Percentiles rank a stretch among this genome's conserved stretches.
Evolutionary conservation across 805 yeast species (phyloP).

Genomic region (Lipomyces yamanashiensis): DNA sequence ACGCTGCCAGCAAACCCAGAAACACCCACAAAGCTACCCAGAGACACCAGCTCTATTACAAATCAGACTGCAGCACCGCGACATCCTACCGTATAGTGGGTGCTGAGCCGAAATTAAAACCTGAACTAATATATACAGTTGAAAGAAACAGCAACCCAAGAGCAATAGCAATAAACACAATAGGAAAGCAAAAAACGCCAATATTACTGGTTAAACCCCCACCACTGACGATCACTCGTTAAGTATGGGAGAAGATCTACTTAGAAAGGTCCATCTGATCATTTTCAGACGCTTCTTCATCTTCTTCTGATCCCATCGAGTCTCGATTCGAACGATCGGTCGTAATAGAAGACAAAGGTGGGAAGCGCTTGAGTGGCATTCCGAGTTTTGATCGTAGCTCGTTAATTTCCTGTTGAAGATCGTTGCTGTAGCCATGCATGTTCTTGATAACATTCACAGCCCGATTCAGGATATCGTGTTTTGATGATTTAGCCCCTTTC

Average conservation of each 20-base stretch:
- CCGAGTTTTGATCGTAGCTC: constrained; percentile 27
- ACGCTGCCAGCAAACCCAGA: too few relatives aligned
- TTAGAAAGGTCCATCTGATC: constrained; percentile 24
- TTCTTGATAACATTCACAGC: constrained; percentile 27
- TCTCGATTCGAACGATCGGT: constrained; percentile 15
- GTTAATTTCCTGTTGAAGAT: constrained; percentile 30
- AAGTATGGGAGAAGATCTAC: background rate
- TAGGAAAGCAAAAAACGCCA: background rate
- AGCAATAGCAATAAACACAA: background rate
- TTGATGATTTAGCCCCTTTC: constrained; percentile 37
- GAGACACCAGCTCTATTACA: too few relatives aligned
- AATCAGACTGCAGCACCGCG: too few relatives aligned
- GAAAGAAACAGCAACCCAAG: background rate
- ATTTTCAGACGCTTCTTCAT: constrained; percentile 17
- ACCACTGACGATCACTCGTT: background rate
- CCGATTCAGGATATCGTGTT: constrained; percentile 38
- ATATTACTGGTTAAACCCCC: background rate
- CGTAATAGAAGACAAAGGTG: constrained; percentile 10
- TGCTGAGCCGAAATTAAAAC: background rate
- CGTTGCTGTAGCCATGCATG: constrained; percentile 19
- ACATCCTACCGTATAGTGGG: background rate
- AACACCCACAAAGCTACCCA: too few relatives aligned
- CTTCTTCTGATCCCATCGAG: constrained; percentile 21
- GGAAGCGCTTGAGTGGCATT: constrained; percentile 27
- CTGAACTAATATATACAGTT: background rate